Evolutionary conservation across 192 early-diverging fungal species (phyloP).

Genomic region (Backusella australiensis): DNA sequence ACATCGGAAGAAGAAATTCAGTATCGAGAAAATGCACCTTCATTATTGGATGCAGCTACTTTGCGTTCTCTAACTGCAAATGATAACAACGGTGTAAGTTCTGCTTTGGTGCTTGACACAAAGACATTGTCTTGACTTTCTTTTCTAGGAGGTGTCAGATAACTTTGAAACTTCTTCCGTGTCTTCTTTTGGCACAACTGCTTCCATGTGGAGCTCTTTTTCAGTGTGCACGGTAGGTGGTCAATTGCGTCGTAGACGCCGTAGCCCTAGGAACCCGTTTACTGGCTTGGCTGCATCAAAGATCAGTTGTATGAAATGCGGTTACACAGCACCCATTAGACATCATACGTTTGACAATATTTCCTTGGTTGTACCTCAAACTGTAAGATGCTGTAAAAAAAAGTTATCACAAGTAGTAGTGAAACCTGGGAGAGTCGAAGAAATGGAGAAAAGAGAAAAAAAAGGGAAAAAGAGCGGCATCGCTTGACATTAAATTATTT

Average conservation of each 20-base stretch:
- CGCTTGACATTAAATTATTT: background rate
- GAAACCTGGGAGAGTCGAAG: background rate
- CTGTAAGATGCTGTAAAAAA: conserved; percentile 18
- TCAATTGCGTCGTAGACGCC: conserved; percentile 23
- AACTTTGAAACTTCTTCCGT: conserved; percentile 35
- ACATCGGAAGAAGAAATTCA: conserved; percentile 63
- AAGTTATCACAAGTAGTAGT: too few relatives aligned
- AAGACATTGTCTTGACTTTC: background rate
- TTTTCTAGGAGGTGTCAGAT: conserved; percentile 8
- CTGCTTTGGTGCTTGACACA: background rate
- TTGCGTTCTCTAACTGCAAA: conserved; percentile 22
- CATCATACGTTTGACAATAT: conserved; percentile 74
- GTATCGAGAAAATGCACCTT: conserved; percentile 21
- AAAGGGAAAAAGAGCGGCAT: background rate
- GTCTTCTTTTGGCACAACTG: conserved; percentile 34
- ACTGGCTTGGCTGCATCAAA: conserved; percentile 66
- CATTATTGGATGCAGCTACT: conserved; percentile 28
- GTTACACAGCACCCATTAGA: conserved; percentile 71
- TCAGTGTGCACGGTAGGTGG: conserved; percentile 37
- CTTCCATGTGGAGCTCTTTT: conserved; percentile 43
- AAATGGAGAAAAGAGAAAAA: conserved; percentile 22
- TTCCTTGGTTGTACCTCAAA: conserved; percentile 57
- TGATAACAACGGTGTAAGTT: conserved; percentile 5
- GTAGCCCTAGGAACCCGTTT: conserved; percentile 51
- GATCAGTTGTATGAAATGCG: conserved; percentile 68